Evolutionary conservation across 1,284 basidiomycete genomes (phyloP).

Genomic region (Marasmius sp.): DNA sequence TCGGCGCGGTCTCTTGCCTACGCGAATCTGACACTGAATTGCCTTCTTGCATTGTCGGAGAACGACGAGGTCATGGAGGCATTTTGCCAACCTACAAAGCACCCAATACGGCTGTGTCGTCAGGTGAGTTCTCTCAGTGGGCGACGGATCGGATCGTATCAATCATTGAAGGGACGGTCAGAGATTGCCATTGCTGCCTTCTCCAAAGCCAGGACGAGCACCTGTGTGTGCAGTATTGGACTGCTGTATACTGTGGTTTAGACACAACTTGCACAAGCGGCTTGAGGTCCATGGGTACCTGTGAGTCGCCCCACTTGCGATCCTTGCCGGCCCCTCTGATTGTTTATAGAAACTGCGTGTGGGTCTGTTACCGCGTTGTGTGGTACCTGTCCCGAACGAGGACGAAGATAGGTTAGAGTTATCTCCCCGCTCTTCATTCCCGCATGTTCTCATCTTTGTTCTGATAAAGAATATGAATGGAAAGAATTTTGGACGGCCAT

Average conservation of each 20-base stretch:
- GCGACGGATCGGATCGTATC: neutral
- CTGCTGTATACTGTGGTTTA: constrained; percentile 65
- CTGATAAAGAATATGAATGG: constrained; percentile 58
- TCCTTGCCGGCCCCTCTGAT: neutral
- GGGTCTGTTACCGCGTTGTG: constrained; percentile 49
- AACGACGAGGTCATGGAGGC: constrained; percentile 45
- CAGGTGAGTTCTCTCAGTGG: constrained; percentile 41
- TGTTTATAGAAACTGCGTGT: constrained; percentile 51
- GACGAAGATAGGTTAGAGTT: constrained; percentile 47
- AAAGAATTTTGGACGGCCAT: constrained; percentile 59
- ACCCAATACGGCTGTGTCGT: constrained; percentile 53
- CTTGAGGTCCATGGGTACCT: constrained; percentile 55
- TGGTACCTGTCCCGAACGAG: constrained; percentile 55
- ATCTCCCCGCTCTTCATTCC: neutral
- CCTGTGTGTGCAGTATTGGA: constrained; percentile 59
- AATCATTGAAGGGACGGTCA: constrained; percentile 19
- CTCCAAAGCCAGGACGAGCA: constrained; percentile 35
- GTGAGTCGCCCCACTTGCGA: constrained; percentile 31
- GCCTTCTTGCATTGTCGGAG: constrained; percentile 49
- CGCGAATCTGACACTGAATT: constrained; percentile 54
- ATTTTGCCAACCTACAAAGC: constrained; percentile 38
- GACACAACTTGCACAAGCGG: constrained; percentile 64
- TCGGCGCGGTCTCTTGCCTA: constrained; percentile 60
- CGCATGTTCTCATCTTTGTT: neutral
- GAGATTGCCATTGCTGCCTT: constrained; percentile 53